Evolutionary conservation across 2,329 filamentous ascomycete genomes (phyloP).

Genomic region (Aspergillus thermomutatus): DNA sequence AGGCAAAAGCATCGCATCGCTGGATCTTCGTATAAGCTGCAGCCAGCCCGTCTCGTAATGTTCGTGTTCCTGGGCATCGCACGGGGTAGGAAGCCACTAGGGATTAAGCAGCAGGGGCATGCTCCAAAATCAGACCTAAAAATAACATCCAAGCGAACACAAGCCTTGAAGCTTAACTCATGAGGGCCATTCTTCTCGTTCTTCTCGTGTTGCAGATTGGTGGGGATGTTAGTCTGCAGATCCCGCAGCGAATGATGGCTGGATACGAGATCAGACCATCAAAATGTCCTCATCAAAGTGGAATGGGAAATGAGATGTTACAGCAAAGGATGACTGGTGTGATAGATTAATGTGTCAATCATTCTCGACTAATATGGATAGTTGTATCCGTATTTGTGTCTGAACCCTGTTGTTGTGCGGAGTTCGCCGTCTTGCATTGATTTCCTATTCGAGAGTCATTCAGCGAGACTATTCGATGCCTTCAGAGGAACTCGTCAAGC

Average conservation of each 20-base stretch:
- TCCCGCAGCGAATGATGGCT: neutral
- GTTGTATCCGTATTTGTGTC: neutral
- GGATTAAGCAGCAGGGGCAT: neutral
- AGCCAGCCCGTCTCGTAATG: neutral
- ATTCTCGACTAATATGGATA: neutral
- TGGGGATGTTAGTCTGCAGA: neutral
- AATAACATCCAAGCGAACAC: neutral
- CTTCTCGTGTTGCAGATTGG: neutral
- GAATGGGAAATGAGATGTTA: neutral
- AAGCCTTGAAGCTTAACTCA: neutral
- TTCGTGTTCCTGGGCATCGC: neutral
- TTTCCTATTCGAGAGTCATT: neutral
- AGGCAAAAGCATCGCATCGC: neutral
- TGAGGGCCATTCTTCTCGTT: neutral
- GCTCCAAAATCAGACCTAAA: neutral
- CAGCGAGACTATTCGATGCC: neutral
- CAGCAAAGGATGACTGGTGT: too few species aligned
- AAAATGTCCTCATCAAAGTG: neutral
- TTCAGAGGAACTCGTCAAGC: neutral
- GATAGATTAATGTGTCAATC: neutral
- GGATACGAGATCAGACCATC: neutral
- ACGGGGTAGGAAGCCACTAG: neutral
- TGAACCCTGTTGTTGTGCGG: neutral
- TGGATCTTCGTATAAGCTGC: neutral
- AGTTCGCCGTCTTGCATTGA: neutral